These are phyloP conservation scores for Excoecaria agallocha DNA, from an alignment of 345 rosid genomes.

Conservation along the genomic window DNA sequence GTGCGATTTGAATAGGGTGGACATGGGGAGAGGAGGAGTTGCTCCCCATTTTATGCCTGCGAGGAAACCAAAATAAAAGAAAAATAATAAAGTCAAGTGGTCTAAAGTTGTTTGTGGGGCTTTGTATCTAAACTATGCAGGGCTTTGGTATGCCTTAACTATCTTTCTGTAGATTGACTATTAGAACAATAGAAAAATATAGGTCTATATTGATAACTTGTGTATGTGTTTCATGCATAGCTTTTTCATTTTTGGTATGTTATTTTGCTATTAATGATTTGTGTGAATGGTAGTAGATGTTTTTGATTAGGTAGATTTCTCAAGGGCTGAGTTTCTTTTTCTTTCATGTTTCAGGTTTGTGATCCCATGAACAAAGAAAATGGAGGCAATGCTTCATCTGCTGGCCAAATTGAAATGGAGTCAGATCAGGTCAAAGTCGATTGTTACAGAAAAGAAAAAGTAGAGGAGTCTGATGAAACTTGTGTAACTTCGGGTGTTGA, in stretches of 20 bases:
- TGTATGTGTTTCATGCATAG: background rate
- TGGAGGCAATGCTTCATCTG: slow-evolving; percentile 27
- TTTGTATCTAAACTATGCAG: background rate
- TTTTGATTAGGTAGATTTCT: background rate
- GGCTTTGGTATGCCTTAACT: background rate
- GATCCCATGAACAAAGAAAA: slow-evolving; percentile 38
- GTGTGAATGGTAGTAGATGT: background rate
- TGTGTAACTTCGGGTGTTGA: slow-evolving; percentile 41
- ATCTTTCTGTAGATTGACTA: background rate
- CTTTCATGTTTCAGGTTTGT: slow-evolving; percentile 31
- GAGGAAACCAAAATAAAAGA: background rate
- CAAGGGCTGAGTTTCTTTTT: background rate
- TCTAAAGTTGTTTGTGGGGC: background rate
- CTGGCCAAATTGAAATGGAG: slow-evolving; percentile 21
- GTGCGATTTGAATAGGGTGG: background rate
- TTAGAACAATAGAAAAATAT: background rate
- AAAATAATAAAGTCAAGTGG: background rate
- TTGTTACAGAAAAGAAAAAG: slow-evolving; percentile 40
- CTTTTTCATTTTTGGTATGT: background rate
- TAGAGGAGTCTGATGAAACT: slow-evolving; percentile 34
- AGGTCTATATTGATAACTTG: background rate
- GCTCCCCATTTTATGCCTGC: background rate
- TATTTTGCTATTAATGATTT: background rate
- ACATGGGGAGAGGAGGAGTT: background rate
- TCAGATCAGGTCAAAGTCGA: slow-evolving; percentile 42